These are phyloP conservation scores for Aspergillus sp. DNA, from an alignment of 2,329 filamentous ascomycete genomes.

Conservation along the genomic window DNA sequence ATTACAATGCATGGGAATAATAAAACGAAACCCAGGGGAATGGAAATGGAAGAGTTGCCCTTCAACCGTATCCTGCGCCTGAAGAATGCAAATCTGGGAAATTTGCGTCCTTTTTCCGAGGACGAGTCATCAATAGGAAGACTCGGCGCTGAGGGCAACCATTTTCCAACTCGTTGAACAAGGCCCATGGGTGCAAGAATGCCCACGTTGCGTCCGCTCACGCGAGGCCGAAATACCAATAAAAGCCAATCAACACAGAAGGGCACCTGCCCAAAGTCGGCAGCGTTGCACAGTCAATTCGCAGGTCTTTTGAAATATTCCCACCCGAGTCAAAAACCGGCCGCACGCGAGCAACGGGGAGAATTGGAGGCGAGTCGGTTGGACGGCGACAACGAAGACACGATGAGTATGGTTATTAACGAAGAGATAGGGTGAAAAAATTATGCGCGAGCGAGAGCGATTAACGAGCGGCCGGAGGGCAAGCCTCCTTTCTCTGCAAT, in stretches of 20 bases:
- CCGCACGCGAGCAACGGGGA: constrained; percentile 23
- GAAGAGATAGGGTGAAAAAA: constrained; percentile 24
- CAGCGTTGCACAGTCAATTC: constrained; percentile 1
- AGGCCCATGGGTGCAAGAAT: constrained; percentile 53
- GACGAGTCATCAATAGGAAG: constrained; percentile 53
- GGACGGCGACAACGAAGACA: constrained; percentile 11
- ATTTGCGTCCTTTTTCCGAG: constrained; percentile 46
- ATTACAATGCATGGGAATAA: constrained; percentile 91
- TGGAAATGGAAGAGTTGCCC: constrained; percentile 89
- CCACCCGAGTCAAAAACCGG: constrained; percentile 12
- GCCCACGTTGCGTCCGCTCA: constrained; percentile 29
- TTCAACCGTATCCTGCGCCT: constrained; percentile 82
- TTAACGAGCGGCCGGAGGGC: constrained; percentile 49
- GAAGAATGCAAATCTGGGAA: constrained; percentile 75
- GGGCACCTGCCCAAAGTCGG: constrained; percentile 9
- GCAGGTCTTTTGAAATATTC: constrained; percentile 8
- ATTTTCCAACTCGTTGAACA: constrained; percentile 58
- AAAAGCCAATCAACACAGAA: constrained; percentile 17
- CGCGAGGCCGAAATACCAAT: constrained; percentile 11
- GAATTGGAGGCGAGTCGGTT: constrained; percentile 7
- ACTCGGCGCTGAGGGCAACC: constrained; percentile 52
- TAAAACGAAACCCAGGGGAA: constrained; percentile 89
- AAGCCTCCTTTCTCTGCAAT: constrained; percentile 46
- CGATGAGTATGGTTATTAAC: constrained; percentile 21
- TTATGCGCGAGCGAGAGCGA: constrained; percentile 26